Evolutionary conservation across 306 rosid genomes (phyloP), one percentile per base, ranked within the genome.

Genomic region (Canavalia gladiata): DNA sequence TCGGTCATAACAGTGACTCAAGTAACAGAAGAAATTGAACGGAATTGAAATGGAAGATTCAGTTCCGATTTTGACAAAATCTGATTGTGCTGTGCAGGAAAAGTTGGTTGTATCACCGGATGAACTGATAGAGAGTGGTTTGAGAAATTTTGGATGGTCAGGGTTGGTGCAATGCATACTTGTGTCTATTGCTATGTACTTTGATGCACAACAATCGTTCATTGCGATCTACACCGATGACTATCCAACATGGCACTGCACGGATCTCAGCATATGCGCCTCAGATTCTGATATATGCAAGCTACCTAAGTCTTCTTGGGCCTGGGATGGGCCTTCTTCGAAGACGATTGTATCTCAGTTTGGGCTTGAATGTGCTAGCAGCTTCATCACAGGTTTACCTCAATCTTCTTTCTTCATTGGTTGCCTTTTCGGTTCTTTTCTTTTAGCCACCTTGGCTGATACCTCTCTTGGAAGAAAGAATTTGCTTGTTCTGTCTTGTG

Each of bases 181-280:
- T 2, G 84, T 85, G 0, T 66, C 89, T 0, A 0, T 80, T 0
- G 50, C 87, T 6, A 45, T 78, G 70, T 47, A 54, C 63, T 80
- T 88, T 37, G 91, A 85, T 31, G 89, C 85, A 0, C 88, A 86
- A 3, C 91, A 85, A 54, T 52, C 82, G 0, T 88, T 85, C 80
- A 77, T 85, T 5, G 78, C 77, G 46, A 67, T 88, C 71, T 80
- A 57, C 80, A 54, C 84, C 1, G 87, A 85, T 28, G 78, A 84
- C 2, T 51, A 62, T 12, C 91, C 89, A 3, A 41, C 73, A 42
- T 84, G 87, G 90, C 87, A 87, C 67, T 87, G 90, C 69, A 76
- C 69, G 5, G 49, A 45, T 45, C 8, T 1, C 49, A 45, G 1
- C 57, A n/a, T 35, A 43, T 72, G 86, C 35, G n/a, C 31, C 11